phyloP scores from a whole-genome alignment of 345 rosid species.

The Litchi chinensis region DNA sequence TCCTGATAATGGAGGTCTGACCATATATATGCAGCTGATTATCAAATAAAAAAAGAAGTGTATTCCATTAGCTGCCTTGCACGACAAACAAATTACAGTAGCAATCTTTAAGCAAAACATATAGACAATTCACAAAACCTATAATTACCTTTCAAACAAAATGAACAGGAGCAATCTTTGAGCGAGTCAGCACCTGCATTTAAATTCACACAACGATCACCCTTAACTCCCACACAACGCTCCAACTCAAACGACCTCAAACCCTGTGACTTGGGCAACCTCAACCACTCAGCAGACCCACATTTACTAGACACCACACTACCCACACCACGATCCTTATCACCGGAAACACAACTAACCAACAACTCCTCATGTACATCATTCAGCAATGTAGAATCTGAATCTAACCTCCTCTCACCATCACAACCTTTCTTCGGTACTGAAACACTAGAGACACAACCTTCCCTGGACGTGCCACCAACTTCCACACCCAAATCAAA shows the following conservation, averaged over 20 bases:
- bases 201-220: conserved; percentile 36
- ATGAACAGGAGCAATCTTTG: conserved; percentile 73
- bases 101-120: neutral
- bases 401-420: conserved; percentile 24
- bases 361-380: conserved; percentile 24
- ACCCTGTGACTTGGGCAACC: conserved; percentile 43
- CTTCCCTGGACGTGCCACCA: conserved; percentile 35
- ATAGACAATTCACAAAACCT: neutral
- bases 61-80: conserved; percentile 1
- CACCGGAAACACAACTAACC: conserved; percentile 22
- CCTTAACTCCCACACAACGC: conserved; percentile 48
- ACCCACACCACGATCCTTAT: conserved; percentile 37
- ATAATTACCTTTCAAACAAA: conserved; percentile 76
- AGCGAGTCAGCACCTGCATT: conserved; percentile 47
- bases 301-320: conserved; percentile 27
- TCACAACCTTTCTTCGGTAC: conserved; percentile 28
- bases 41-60: conserved; percentile 25
- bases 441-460: conserved; percentile 37
- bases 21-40: conserved; percentile 89
- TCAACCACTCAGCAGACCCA: conserved; percentile 42
- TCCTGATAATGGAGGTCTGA: conserved; percentile 94
- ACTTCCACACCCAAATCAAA: conserved; percentile 27
- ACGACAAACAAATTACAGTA: neutral
- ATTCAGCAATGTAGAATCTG: conserved; percentile 23
- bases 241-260: conserved; percentile 52